Conservation (phyloP, 139 green algal species). For the Desmodesmus armatus region DNA sequence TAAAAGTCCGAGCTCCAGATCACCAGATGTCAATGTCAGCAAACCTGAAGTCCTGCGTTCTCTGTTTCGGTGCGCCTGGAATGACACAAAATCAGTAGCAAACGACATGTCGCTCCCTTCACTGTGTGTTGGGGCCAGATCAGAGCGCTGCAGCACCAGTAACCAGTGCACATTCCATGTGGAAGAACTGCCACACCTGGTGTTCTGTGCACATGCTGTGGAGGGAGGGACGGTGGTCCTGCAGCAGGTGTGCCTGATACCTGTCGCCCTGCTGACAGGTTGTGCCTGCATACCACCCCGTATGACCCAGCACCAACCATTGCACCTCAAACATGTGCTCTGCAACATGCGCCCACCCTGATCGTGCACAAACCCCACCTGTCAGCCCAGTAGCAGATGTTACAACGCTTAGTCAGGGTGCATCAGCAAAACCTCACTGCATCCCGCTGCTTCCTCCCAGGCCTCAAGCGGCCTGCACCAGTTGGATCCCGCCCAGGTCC, state of each 20-base stretch:
- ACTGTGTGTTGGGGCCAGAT: slow-evolving; percentile 18
- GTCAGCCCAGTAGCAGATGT: too few species aligned
- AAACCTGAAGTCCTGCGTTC: too few species aligned
- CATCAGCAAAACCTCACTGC: not conserved
- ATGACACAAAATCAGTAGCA: too few species aligned
- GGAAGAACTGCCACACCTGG: slow-evolving; percentile 24
- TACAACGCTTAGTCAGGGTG: not conserved
- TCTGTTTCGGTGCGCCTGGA: too few species aligned
- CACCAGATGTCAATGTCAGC: too few species aligned
- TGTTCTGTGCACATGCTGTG: slow-evolving; percentile 57
- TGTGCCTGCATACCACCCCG: not conserved
- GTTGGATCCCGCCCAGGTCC: not conserved
- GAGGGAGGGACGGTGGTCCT: slow-evolving; percentile 58
- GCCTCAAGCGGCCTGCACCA: slow-evolving; percentile 17
- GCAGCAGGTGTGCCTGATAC: slow-evolving; percentile 49
- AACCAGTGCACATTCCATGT: slow-evolving; percentile 55
- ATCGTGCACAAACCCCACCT: too few species aligned
- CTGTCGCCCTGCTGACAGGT: not conserved
- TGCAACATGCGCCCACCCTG: not conserved
- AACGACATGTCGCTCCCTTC: too few species aligned
- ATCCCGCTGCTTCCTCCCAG: not conserved
- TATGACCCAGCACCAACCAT: not conserved
- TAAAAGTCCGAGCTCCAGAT: too few species aligned
- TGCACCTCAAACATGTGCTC: not conserved
- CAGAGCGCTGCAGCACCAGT: slow-evolving; percentile 24